phyloP scores from a whole-genome alignment of 2,329 filamentous ascomycete genomes.

The Fusarium mangiferae region DNA sequence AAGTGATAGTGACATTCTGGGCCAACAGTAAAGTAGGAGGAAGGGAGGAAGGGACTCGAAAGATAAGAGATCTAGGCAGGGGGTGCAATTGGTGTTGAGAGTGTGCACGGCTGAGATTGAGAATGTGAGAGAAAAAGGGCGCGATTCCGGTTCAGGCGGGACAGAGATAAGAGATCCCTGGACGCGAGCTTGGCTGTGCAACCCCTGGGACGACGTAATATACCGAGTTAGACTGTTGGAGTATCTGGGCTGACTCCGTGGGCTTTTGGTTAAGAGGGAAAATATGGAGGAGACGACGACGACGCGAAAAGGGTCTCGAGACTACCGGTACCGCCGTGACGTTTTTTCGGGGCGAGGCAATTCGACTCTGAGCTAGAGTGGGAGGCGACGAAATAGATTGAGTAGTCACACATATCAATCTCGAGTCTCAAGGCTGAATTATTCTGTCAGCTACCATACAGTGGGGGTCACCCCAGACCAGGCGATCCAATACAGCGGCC shows the following conservation, averaged over 20 bases:
- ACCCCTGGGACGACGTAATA: slow-evolving; percentile 5
- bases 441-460: not conserved
- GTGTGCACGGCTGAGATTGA: slow-evolving; percentile 5
- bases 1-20: slow-evolving; percentile 14
- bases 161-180: slow-evolving; percentile 33
- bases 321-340: slow-evolving; percentile 8
- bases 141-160: slow-evolving; percentile 6
- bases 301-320: slow-evolving; percentile 2
- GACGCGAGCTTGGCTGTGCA: slow-evolving; percentile 3
- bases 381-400: not conserved
- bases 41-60: slow-evolving; percentile 1
- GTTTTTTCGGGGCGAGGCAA: slow-evolving; percentile 18
- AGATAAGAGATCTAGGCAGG: slow-evolving; percentile 28
- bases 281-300: not conserved
- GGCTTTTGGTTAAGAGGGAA: slow-evolving; percentile 1
- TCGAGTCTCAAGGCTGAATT: not conserved
- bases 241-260: not conserved
- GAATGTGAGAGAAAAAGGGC: slow-evolving; percentile 1
- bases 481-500: slow-evolving; percentile 22
- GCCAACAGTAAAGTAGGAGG: slow-evolving; percentile 9
- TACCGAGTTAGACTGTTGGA: not conserved
- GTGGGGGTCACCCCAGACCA: slow-evolving; percentile 35
- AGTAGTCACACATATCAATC: rapidly evolving
- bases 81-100: slow-evolving; percentile 14
- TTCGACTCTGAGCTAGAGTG: not conserved